Percentiles rank a stretch among this genome's conserved stretches.
Conservation (phyloP, 495 filamentous ascomycete genomes). For the Massariosphaeria phaeospora region DNA sequence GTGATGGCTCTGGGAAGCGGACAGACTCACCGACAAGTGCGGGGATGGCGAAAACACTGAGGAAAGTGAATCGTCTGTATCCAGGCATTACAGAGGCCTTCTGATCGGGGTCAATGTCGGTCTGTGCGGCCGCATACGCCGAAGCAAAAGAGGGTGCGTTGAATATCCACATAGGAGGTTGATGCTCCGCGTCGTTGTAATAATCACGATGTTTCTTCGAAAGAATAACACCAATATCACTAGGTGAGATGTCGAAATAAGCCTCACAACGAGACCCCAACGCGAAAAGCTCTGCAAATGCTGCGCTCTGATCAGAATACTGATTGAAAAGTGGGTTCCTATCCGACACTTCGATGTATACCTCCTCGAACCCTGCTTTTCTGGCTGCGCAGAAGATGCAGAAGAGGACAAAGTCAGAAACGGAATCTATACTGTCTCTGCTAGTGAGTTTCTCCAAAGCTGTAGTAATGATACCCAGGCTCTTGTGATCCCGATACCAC, state of each 20-base stretch:
- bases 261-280: constrained; percentile 57
- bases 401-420: constrained; percentile 51
- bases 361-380: constrained; percentile 55
- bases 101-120: constrained; percentile 51
- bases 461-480: constrained; percentile 43
- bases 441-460: constrained; percentile 41
- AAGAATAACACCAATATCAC: constrained; percentile 52
- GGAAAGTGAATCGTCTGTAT: constrained; percentile 53
- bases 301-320: constrained; percentile 55
- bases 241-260: constrained; percentile 55
- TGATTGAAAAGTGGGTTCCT: constrained; percentile 56
- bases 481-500: constrained; percentile 41
- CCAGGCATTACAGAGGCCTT: constrained; percentile 45
- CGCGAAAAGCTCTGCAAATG: constrained; percentile 58
- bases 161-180: constrained; percentile 51
- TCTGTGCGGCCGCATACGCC: constrained; percentile 51
- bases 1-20: neutral
- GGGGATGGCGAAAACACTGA: constrained; percentile 58
- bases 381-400: constrained; percentile 54
- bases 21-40: constrained; percentile 45
- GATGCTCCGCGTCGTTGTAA: constrained; percentile 43
- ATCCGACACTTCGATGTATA: constrained; percentile 56
- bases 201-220: constrained; percentile 50
- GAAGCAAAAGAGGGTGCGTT: constrained; percentile 50
- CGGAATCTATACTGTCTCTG: constrained; percentile 43